A percentile compares a stretch with the other conserved stretches of the same genome.
Evolutionary conservation across 2,329 filamentous ascomycete genomes (phyloP).

Genomic region (Aspergillus fumigatus): DNA sequence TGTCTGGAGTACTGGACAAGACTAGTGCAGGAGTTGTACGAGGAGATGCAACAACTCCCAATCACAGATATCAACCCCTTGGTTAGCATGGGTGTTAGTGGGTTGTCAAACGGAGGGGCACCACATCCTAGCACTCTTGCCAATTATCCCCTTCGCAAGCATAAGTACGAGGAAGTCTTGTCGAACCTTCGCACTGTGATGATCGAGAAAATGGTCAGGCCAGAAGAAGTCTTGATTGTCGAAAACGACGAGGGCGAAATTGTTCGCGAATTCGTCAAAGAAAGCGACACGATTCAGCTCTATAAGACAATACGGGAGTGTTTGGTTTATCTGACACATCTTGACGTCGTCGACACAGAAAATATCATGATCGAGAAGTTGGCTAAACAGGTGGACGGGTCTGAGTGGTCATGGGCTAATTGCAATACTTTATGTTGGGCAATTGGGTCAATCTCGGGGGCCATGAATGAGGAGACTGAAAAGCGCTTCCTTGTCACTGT

Average conservation of each 20-base stretch:
- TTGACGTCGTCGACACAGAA: constrained; percentile 96
- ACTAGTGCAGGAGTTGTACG: constrained; percentile 93
- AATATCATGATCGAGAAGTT: constrained; percentile 99
- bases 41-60: constrained; percentile 96
- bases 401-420: constrained; percentile 99
- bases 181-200: constrained; percentile 94
- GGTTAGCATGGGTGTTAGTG: constrained; percentile 67
- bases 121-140: constrained; percentile 78
- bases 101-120: constrained; percentile 72
- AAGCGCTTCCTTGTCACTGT: constrained; percentile 98
- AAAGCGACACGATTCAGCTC: constrained; percentile 96
- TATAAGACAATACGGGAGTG: constrained; percentile 99
- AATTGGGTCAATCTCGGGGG: constrained; percentile 95
- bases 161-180: constrained; percentile 93
- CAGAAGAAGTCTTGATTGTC: constrained; percentile 97
- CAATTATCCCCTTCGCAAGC: constrained; percentile 91
- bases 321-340: constrained; percentile 91
- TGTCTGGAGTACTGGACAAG: constrained; percentile 99
- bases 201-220: constrained; percentile 99
- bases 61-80: constrained; percentile 91
- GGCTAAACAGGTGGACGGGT: constrained; percentile 86
- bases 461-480: constrained; percentile 99
- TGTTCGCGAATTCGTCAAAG: constrained; percentile 97
- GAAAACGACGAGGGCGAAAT: constrained; percentile 99
- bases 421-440: constrained; percentile 99